Base-by-base conservation (phyloP, 345 rosid species). In the Bruguiera parviflora region DNA sequence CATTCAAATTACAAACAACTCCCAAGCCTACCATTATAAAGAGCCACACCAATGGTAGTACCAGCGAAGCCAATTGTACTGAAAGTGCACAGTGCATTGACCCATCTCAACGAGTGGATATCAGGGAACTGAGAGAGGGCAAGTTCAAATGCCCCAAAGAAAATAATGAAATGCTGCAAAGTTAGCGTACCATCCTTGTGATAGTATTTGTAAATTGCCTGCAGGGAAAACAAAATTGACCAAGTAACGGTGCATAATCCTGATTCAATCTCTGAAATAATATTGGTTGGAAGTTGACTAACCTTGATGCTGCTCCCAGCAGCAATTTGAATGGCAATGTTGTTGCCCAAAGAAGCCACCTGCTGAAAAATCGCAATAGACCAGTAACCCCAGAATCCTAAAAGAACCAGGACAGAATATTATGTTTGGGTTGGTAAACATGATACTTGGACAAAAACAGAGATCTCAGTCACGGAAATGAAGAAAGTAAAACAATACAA, bases 301-400 rank as follows among this genome's bases (percentile, higher is more conserved):
- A 83, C 87, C 81, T 79, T 85, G 28, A 85, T 82, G 73, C 89
- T 79, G 76, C 83, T 83, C 6, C 87, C 89, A 29, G 85, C 83
- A 43, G 87, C 86, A 64, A 78, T 84, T 84, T 86, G 86, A 75
- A 86, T 75, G 63, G 86, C 83, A 37, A 81, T 74, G 71, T 81
- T 85, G 66, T 83, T 83, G 71, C 87, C 89, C 72, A 83, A 53
- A 20, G 87, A 86, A 75, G 89, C 89, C 11, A 81, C 83, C 84
- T 77, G 86, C 79, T 80, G 87, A 67, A 84, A 84, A 65, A 80
- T 80, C 32, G 85, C 86, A 69, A 82, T 58, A 55, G 75, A 82
- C 78, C 84, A 83, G 65, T 74, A 83, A 63, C 87, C 87, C 86
- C 84, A 66, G 71, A 73, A 77, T 58, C 86, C 90, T 82, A 74